A percentile compares a stretch with the other conserved stretches of the same genome.
Conservation (phyloP, 768 basidiomycete species). For the Kwoniella botswanensis region DNA sequence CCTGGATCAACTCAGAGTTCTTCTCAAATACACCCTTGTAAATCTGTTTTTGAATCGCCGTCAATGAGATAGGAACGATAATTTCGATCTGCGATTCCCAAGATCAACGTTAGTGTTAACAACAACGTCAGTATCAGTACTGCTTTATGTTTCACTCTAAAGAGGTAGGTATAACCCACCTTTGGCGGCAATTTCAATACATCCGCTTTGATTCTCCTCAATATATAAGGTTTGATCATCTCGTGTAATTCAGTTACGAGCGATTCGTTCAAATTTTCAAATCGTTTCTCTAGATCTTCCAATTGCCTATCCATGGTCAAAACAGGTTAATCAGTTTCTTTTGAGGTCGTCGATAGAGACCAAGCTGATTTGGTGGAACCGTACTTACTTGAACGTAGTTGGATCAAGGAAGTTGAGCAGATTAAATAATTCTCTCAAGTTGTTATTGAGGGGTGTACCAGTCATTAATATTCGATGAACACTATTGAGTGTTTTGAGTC, state of each 20-base stretch:
- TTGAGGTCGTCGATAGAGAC: neutral
- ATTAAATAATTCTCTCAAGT: constrained; percentile 94
- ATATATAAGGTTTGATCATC: constrained; percentile 80
- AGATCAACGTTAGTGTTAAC: neutral
- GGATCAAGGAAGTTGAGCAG: constrained; percentile 85
- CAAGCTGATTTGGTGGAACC: neutral
- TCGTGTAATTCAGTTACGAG: constrained; percentile 78
- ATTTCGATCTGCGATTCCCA: constrained; percentile 55
- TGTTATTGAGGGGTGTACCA: constrained; percentile 96
- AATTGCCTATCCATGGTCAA: constrained; percentile 77
- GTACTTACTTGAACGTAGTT: constrained; percentile 43
- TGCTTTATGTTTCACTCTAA: too few species aligned
- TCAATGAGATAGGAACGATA: constrained; percentile 82
- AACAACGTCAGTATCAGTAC: neutral
- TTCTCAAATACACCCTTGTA: constrained; percentile 83
- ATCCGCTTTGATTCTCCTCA: constrained; percentile 90
- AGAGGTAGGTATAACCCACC: constrained; percentile 60
- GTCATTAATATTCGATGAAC: constrained; percentile 87
- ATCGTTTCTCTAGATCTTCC: constrained; percentile 72
- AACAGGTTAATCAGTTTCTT: neutral
- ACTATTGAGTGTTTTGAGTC: constrained; percentile 76
- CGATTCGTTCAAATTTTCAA: constrained; percentile 74
- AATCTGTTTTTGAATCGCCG: constrained; percentile 81
- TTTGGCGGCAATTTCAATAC: constrained; percentile 86
- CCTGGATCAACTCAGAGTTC: constrained; percentile 48